Evolutionary conservation across 148 eudicot genomes (phyloP).

Genomic region (Arctostaphylos glauca): DNA sequence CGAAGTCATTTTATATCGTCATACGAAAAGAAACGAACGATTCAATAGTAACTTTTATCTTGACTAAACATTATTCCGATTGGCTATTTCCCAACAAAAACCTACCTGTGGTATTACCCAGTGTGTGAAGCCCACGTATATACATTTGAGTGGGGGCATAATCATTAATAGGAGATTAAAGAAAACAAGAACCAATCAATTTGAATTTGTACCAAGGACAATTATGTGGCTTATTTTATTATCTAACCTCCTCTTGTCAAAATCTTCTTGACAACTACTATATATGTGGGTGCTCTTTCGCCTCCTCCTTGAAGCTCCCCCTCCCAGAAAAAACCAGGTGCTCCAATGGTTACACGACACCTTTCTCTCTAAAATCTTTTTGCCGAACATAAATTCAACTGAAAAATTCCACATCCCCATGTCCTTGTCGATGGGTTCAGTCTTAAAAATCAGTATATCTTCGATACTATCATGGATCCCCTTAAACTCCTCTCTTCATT

Average conservation of each 20-base stretch:
- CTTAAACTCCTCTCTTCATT: not conserved
- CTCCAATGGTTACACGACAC: not conserved
- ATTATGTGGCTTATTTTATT: not conserved
- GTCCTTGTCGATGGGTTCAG: slow-evolving; percentile 9
- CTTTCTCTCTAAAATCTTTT: not conserved
- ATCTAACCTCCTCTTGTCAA: too few relatives aligned
- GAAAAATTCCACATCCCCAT: not conserved
- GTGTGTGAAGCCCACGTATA: too few relatives aligned
- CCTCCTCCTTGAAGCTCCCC: not conserved
- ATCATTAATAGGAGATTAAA: too few relatives aligned
- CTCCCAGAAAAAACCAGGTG: slow-evolving; percentile 6
- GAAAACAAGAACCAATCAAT: too few relatives aligned
- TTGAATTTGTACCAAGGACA: too few relatives aligned
- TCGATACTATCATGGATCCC: slow-evolving; percentile 12
- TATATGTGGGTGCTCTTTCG: not conserved
- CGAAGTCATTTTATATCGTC: too few relatives aligned
- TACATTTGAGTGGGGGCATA: too few relatives aligned
- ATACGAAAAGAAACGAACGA: too few relatives aligned
- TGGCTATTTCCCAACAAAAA: too few relatives aligned
- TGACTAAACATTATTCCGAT: too few relatives aligned
- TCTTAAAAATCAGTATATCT: not conserved
- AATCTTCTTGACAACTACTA: not conserved
- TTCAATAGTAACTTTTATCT: too few relatives aligned
- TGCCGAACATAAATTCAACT: not conserved
- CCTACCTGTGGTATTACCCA: too few relatives aligned